Evolutionary conservation across 106 monocot species (phyloP).

Genomic region (Ottelia alismoides): DNA sequence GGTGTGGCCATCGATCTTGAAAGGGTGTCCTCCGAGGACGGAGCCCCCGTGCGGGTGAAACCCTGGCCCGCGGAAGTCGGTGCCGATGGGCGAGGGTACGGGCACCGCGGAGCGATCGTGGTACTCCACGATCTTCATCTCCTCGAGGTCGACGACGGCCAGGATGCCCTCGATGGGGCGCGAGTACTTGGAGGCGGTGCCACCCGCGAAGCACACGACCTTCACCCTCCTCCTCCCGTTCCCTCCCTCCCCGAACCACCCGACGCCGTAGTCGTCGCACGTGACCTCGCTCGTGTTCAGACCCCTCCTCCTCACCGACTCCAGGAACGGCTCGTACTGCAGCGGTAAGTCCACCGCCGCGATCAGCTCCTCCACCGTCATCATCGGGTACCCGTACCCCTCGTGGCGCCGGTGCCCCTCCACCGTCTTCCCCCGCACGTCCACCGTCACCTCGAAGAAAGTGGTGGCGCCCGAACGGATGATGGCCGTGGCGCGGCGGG

Average conservation of each 20-base stretch:
- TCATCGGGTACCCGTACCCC: slow-evolving; percentile 36
- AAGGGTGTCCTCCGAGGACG: no score
- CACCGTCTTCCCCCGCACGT: slow-evolving; percentile 20
- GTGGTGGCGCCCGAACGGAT: slow-evolving; percentile 19
- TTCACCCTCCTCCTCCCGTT: not conserved
- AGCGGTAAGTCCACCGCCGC: slow-evolving; percentile 23
- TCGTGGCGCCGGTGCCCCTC: slow-evolving; percentile 13
- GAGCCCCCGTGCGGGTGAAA: no score
- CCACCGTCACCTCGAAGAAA: slow-evolving; percentile 29
- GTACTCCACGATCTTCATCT: not conserved
- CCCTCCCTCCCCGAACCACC: slow-evolving; percentile 59
- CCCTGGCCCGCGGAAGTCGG: not conserved
- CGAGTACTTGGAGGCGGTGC: not conserved
- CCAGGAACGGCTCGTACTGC: slow-evolving; percentile 38
- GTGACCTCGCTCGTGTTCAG: slow-evolving; percentile 25
- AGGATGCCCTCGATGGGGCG: not conserved
- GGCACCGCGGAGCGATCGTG: not conserved
- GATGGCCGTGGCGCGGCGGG: slow-evolving; percentile 39
- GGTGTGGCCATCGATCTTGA: no score
- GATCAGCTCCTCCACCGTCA: slow-evolving; percentile 34
- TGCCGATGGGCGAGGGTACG: not conserved
- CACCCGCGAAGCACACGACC: slow-evolving; percentile 1
- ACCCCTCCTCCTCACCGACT: slow-evolving; percentile 33
- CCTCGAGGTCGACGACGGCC: not conserved
- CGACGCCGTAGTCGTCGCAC: slow-evolving; percentile 35